These are phyloP conservation scores for Themeda triandra DNA, from an alignment of 176 grass and related monocot genomes.

Conservation along the genomic window DNA sequence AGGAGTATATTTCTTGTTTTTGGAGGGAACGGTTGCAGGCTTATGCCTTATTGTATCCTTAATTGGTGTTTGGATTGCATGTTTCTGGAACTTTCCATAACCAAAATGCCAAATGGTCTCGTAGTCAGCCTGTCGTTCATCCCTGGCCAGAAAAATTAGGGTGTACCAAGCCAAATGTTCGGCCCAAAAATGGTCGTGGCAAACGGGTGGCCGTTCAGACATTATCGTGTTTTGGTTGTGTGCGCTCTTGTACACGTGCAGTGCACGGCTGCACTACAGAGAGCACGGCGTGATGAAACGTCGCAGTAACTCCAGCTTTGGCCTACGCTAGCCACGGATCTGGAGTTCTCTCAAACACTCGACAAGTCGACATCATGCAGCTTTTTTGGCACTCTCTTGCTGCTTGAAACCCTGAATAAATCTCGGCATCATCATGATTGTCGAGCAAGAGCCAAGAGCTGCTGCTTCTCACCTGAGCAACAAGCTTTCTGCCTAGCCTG, in stretches of 20 bases:
- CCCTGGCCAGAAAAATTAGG: too few relatives aligned
- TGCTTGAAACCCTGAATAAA: slow-evolving; percentile 42
- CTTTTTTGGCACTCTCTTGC: background rate
- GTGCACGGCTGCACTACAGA: background rate
- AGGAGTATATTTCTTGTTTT: background rate
- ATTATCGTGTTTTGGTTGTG: background rate
- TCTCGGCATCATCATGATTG: too few relatives aligned
- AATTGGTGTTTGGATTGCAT: too few relatives aligned
- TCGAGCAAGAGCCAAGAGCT: background rate
- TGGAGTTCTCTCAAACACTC: background rate
- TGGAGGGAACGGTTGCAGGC: background rate
- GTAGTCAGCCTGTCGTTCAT: too few relatives aligned
- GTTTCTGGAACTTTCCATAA: background rate
- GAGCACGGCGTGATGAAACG: background rate
- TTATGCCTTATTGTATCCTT: too few relatives aligned
- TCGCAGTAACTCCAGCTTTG: slow-evolving; percentile 3
- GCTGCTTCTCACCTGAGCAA: background rate
- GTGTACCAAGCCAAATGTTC: too few relatives aligned
- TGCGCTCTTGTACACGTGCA: background rate
- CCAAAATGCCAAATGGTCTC: too few relatives aligned
- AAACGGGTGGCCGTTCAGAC: background rate
- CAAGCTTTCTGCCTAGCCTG: background rate
- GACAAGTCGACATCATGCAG: too few relatives aligned
- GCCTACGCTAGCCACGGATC: background rate
- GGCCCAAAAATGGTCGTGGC: background rate